A percentile compares a stretch with the other conserved stretches of the same genome.
phyloP scores from a whole-genome alignment of 495 filamentous ascomycete species.

The Neurospora sp. region DNA sequence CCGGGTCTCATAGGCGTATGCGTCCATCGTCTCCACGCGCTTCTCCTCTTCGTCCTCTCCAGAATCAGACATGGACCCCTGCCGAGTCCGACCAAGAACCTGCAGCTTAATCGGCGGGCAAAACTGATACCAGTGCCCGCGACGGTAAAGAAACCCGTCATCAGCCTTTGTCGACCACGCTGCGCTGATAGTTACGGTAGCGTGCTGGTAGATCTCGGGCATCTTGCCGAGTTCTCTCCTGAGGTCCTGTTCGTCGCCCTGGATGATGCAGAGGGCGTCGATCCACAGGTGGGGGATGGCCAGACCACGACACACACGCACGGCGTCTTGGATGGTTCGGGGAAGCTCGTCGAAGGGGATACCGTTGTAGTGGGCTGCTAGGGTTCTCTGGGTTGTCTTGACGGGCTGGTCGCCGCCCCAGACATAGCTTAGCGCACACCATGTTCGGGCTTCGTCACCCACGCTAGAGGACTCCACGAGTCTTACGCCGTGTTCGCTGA shows the following conservation, averaged over 20 bases:
- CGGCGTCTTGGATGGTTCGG: background rate
- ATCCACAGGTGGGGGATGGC: background rate
- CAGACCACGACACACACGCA: background rate
- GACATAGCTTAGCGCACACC: slow-evolving; percentile 3
- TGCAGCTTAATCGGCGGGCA: background rate
- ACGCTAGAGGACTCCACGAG: background rate
- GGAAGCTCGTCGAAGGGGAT: background rate
- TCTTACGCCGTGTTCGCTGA: background rate
- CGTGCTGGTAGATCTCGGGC: slow-evolving; percentile 1
- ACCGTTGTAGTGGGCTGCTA: background rate
- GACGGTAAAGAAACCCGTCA: background rate
- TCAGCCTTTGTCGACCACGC: background rate
- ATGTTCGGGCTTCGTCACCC: background rate
- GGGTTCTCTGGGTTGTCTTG: background rate
- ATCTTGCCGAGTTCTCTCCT: background rate
- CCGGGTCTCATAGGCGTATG: background rate
- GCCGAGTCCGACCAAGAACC: background rate
- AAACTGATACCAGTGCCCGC: background rate
- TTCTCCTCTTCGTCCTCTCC: background rate
- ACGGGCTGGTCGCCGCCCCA: slow-evolving; percentile 5
- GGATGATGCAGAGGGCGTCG: slow-evolving; percentile 5
- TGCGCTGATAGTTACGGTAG: background rate
- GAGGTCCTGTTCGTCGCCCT: background rate
- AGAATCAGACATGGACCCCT: background rate
- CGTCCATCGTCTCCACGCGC: background rate